These are phyloP conservation scores for Cyberlindnera maritima DNA, from an alignment of 805 yeast species.

Conservation along the genomic window DNA sequence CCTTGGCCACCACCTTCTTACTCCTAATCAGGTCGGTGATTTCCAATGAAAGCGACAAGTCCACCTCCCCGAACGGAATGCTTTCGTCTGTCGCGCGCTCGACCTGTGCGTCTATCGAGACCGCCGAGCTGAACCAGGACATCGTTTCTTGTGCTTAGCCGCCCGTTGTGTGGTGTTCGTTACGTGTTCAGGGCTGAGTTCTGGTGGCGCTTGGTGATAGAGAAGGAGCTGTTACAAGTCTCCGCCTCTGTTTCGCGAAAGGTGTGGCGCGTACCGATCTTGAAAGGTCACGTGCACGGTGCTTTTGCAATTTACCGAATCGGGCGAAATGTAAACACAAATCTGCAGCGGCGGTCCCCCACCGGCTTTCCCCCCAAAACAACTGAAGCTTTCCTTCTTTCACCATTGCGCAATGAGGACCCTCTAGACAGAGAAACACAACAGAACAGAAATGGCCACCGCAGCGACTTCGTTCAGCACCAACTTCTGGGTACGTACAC, in stretches of 20 bases:
- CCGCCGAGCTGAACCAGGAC: conserved; percentile 28
- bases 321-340: conserved; percentile 26
- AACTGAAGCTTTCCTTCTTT: neutral
- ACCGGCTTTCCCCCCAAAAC: too few species aligned
- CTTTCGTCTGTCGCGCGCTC: conserved; percentile 80
- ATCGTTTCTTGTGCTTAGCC: conserved; percentile 7
- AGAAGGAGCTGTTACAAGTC: too few species aligned
- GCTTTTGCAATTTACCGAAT: conserved; percentile 14
- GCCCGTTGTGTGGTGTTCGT: neutral
- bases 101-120: conserved; percentile 48
- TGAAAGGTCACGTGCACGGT: neutral
- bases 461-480: conserved; percentile 35
- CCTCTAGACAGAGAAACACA: neutral
- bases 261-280: conserved; percentile 4
- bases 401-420: conserved; percentile 9
- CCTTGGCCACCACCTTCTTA: conserved; percentile 73
- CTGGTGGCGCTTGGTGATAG: too few species aligned
- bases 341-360: neutral
- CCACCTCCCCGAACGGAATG: conserved; percentile 91
- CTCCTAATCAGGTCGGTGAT: conserved; percentile 84
- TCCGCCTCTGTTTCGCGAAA: neutral
- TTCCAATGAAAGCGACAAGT: conserved; percentile 71
- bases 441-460: neutral
- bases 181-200: too few species aligned
- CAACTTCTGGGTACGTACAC: conserved; percentile 44